These are phyloP conservation scores for Halteria grandinella DNA, from an alignment of 73 alveolate genomes.

Conservation along the genomic window DNA sequence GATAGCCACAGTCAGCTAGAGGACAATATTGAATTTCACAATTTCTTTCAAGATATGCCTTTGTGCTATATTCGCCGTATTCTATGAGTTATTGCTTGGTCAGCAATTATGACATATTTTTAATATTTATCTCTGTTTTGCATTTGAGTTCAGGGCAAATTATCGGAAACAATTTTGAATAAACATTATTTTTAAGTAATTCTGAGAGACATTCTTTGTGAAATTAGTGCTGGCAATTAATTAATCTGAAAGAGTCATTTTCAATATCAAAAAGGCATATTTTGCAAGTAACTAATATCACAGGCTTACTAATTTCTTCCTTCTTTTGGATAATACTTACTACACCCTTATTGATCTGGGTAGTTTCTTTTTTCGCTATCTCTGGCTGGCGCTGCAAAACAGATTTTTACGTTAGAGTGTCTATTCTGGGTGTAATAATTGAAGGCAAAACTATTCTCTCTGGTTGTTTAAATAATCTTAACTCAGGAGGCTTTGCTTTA, in stretches of 20 bases:
- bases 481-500: too few species aligned
- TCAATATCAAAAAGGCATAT: too few species aligned
- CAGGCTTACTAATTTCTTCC: not conserved
- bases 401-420: too few species aligned
- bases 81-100: not conserved
- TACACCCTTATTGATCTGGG: not conserved
- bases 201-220: not conserved
- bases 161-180: not conserved
- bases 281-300: too few species aligned
- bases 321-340: not conserved
- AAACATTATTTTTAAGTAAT: not conserved
- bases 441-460: too few species aligned
- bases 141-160: not conserved
- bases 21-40: constrained; percentile 65
- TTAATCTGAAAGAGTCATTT: not conserved
- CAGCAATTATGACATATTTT: not conserved
- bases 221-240: not conserved
- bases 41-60: not conserved
- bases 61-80: not conserved
- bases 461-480: too few species aligned
- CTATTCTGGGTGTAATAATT: too few species aligned
- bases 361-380: too few species aligned
- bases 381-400: too few species aligned
- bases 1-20: constrained; percentile 64
- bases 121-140: not conserved